Evolutionary conservation across 129 eudicot species (phyloP).

Genomic region (Escallonia herrerae): DNA sequence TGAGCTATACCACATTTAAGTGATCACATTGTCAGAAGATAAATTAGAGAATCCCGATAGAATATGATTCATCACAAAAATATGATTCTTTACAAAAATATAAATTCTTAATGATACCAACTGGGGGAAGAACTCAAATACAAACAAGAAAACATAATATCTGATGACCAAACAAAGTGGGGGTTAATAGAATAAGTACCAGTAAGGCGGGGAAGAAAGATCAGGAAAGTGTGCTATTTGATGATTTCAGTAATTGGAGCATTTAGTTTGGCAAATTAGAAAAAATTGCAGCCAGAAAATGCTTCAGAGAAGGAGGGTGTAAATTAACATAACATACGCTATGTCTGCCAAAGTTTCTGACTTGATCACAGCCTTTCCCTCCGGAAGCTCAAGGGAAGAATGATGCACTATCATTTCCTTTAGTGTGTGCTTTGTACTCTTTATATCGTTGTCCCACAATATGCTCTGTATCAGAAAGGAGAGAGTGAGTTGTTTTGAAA

Average conservation of each 20-base stretch:
- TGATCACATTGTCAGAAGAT: not conserved
- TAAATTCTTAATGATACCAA: too few species aligned
- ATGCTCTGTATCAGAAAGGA: conserved; percentile 51
- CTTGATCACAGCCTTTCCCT: conserved; percentile 76
- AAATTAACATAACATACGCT: conserved; percentile 45
- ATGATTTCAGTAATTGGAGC: not conserved
- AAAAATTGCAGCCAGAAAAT: too few species aligned
- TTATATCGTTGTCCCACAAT: conserved; percentile 83
- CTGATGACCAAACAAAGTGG: not conserved
- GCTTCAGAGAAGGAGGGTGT: not conserved
- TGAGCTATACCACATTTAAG: not conserved
- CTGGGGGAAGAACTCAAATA: too few species aligned
- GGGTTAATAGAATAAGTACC: not conserved
- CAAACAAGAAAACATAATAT: too few species aligned
- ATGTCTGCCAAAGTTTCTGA: conserved; percentile 69
- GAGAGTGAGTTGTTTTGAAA: not conserved
- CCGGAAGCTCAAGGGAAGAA: conserved; percentile 78
- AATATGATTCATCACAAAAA: too few species aligned
- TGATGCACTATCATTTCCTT: conserved; percentile 81
- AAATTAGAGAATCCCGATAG: not conserved
- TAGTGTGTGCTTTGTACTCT: conserved; percentile 73
- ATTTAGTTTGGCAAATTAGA: too few species aligned
- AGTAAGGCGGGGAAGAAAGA: not conserved
- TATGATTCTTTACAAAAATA: too few species aligned
- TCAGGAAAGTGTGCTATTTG: not conserved